phyloP scores from a whole-genome alignment of 305 asterid genomes.

The Solanum hybrid region DNA sequence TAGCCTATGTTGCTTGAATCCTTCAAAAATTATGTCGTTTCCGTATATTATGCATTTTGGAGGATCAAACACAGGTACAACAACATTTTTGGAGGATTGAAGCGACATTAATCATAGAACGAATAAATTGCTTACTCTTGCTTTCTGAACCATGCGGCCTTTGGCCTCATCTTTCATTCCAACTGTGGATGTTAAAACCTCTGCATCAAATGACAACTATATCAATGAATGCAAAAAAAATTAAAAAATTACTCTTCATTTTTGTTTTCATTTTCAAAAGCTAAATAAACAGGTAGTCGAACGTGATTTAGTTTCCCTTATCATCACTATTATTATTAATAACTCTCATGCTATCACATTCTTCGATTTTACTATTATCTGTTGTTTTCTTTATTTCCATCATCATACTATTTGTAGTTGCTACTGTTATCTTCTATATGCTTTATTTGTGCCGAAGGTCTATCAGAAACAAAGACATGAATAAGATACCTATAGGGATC shows the following conservation, averaged over 20 bases:
- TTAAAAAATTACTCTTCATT: neutral
- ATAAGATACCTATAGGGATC: neutral
- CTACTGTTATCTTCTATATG: neutral
- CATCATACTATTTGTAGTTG: neutral
- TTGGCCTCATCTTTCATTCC: conserved; percentile 71
- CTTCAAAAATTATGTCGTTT: neutral
- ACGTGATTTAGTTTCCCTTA: neutral
- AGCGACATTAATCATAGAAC: neutral
- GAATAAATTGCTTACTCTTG: conserved; percentile 43
- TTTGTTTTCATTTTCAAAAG: neutral
- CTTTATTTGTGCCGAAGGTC: neutral
- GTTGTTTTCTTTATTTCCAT: neutral
- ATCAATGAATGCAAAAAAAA: neutral
- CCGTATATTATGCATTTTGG: neutral
- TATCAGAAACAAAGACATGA: neutral
- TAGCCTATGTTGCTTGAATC: neutral
- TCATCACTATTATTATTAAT: neutral
- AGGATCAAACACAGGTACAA: neutral
- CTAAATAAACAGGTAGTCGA: neutral
- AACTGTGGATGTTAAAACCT: conserved; percentile 71
- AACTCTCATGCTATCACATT: neutral
- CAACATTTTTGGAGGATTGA: neutral
- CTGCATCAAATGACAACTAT: neutral
- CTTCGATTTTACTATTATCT: neutral
- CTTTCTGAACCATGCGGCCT: conserved; percentile 68